A percentile compares a stretch with the other conserved stretches of the same genome.
phyloP scores from a whole-genome alignment of 768 basidiomycete species.

The Glaciozyma martinii region DNA sequence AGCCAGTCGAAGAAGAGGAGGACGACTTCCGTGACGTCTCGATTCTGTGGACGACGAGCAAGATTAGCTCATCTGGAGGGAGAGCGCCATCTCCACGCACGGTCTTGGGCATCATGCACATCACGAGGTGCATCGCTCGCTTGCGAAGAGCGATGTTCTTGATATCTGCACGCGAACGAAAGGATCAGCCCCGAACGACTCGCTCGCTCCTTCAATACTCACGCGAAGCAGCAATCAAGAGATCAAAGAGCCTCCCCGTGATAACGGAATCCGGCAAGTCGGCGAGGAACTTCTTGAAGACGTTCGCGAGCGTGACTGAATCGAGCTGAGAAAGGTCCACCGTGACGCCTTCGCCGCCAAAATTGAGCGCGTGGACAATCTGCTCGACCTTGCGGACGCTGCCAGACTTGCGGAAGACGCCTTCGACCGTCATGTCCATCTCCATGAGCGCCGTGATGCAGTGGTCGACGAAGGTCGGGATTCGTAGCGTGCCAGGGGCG shows the following conservation, averaged over 20 bases:
- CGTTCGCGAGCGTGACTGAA: conserved; percentile 18
- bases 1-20: conserved; percentile 25
- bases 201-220: neutral
- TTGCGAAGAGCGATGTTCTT: conserved; percentile 5
- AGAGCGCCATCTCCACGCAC: neutral
- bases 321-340: conserved; percentile 23
- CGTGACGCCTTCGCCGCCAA: conserved; percentile 8
- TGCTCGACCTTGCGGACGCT: neutral
- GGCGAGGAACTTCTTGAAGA: conserved; percentile 16
- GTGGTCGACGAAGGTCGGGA: conserved; percentile 27
- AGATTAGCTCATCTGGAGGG: neutral
- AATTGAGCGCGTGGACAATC: conserved; percentile 17
- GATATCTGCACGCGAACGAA: conserved; percentile 6
- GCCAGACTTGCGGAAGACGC: conserved; percentile 18
- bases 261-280: conserved; percentile 18
- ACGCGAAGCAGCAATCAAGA: conserved; percentile 23
- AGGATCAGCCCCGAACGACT: too few species aligned
- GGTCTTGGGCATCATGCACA: conserved; percentile 25
- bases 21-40: conserved; percentile 24
- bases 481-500: conserved; percentile 10
- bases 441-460: conserved; percentile 21
- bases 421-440: conserved; percentile 14
- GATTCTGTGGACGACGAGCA: neutral
- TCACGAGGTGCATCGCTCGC: conserved; percentile 21
- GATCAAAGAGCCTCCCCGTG: conserved; percentile 15